These are phyloP conservation scores for Rhizoclosmatium sp. DNA, from an alignment of 192 early-diverging fungal genomes.

Conservation along the genomic window DNA sequence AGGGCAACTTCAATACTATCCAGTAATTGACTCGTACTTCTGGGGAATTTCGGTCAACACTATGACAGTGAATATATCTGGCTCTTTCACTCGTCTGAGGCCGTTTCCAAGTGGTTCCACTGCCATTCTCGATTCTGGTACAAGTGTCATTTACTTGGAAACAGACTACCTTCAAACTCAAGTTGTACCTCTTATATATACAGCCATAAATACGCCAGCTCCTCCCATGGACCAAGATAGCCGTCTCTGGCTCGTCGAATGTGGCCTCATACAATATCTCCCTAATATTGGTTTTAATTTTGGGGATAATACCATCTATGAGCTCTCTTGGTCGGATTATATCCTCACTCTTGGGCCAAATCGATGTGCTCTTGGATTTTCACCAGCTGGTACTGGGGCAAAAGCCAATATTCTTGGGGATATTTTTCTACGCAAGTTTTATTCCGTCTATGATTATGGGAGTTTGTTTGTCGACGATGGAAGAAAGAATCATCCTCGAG, in stretches of 20 bases:
- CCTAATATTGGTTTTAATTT: no score
- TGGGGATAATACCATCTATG: no score
- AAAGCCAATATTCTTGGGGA: not conserved
- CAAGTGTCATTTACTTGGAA: constrained; percentile 3
- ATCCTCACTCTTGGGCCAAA: no score
- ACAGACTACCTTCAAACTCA: not conserved
- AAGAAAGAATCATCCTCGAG: no score
- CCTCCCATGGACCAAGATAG: no score
- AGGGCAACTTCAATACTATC: not conserved
- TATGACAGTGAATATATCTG: not conserved
- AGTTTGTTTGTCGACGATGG: no score
- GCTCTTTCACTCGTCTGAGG: not conserved
- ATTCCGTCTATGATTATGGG: not conserved
- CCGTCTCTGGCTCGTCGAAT: no score
- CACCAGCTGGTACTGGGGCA: no score
- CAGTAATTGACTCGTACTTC: not conserved
- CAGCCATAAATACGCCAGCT: not conserved
- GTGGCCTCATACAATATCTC: no score
- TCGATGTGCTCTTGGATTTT: no score
- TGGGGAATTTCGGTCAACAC: not conserved
- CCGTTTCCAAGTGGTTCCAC: not conserved
- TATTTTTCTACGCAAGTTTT: not conserved
- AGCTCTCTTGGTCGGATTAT: no score
- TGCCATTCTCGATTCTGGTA: constrained; percentile 5
- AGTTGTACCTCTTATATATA: not conserved